Conservation (phyloP, 31 red algal species). For the Bonnemaisonia californica region DNA sequence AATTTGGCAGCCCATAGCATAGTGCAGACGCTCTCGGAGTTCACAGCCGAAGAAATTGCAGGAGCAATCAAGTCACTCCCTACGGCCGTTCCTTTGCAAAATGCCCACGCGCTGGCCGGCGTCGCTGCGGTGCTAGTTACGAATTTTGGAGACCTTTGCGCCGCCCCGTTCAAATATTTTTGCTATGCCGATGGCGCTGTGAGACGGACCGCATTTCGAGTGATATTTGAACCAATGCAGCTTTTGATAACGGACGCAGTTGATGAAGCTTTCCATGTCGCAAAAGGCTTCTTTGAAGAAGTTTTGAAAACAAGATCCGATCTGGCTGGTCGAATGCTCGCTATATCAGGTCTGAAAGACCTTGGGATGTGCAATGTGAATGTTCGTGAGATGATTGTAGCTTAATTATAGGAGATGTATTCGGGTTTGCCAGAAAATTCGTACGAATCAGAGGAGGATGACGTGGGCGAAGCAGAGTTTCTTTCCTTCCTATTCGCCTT, state of each 20-base stretch:
- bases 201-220: constrained; percentile 3
- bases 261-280: not conserved
- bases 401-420: too few relatives aligned
- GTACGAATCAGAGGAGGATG: not conserved
- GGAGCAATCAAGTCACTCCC: constrained; percentile 35
- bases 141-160: not conserved
- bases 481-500: not conserved
- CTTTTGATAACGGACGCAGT: not conserved
- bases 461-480: not conserved
- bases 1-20: not conserved
- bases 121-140: constrained; percentile 16
- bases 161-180: constrained; percentile 26
- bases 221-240: not conserved
- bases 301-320: not conserved
- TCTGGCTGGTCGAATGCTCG: not conserved
- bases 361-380: too few relatives aligned
- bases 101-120: constrained; percentile 22
- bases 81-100: constrained; percentile 25
- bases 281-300: not conserved
- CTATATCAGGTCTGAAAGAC: not conserved
- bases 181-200: constrained; percentile 24
- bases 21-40: not conserved
- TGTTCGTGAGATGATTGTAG: too few relatives aligned
- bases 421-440: too few relatives aligned
- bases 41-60: not conserved